Conservation (phyloP, 1,139 yeast species). For the Ogataea hybrid region DNA sequence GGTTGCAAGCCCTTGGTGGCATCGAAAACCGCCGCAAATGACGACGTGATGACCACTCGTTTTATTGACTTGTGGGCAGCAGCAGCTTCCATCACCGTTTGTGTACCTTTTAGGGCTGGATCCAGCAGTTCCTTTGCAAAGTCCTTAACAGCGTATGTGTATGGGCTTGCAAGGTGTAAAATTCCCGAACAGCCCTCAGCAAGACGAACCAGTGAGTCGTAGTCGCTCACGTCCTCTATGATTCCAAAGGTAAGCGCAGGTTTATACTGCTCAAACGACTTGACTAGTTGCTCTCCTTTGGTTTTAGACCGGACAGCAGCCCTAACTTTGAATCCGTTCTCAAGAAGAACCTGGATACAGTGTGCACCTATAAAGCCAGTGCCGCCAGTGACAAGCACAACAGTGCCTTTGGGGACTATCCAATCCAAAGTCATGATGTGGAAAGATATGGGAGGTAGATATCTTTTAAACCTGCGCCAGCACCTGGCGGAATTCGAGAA, state of each 20-base stretch:
- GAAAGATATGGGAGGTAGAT: no score
- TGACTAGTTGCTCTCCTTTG: constrained; percentile 19
- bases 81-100: constrained; percentile 33
- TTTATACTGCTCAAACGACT: constrained; percentile 16
- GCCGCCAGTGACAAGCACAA: no score
- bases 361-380: no score
- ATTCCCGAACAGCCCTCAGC: constrained; percentile 26
- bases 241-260: constrained; percentile 5
- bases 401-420: no score
- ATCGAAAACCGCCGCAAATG: constrained; percentile 29
- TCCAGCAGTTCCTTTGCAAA: constrained; percentile 31
- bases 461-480: no score
- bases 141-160: constrained; percentile 32
- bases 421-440: no score
- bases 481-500: not conserved
- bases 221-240: constrained; percentile 13
- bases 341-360: no score
- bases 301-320: constrained; percentile 18
- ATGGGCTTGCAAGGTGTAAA: constrained; percentile 41
- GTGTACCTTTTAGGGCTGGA: constrained; percentile 40
- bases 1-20: constrained; percentile 19
- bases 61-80: constrained; percentile 29
- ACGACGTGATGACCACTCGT: constrained; percentile 38
- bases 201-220: constrained; percentile 1
- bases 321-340: constrained; percentile 18